These are phyloP conservation scores for Lathyrus aphaca DNA, from an alignment of 306 rosid genomes.

Conservation along the genomic window DNA sequence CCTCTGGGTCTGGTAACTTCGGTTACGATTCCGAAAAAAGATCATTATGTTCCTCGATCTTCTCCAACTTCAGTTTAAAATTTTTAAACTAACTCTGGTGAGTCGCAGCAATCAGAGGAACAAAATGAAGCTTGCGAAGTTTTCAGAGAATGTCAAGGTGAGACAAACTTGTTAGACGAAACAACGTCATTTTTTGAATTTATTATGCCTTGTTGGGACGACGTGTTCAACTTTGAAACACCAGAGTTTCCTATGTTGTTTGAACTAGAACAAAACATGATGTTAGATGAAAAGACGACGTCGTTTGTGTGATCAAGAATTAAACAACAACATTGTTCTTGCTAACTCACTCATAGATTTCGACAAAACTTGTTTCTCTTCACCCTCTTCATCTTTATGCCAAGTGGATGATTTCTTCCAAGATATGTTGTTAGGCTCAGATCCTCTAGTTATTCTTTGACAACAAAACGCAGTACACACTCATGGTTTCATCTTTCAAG, in stretches of 20 bases:
- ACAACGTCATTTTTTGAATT: constrained; percentile 46
- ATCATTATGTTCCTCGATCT: constrained; percentile 46
- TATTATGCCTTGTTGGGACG: constrained; percentile 48
- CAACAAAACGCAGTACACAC: not conserved
- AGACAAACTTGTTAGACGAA: constrained; percentile 40
- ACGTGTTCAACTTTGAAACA: constrained; percentile 49
- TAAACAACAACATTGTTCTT: too few species aligned
- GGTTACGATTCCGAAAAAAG: constrained; percentile 74
- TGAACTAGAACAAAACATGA: too few species aligned
- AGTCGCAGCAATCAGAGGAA: constrained; percentile 27
- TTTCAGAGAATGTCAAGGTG: constrained; percentile 47
- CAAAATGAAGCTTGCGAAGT: not conserved
- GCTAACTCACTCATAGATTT: too few species aligned
- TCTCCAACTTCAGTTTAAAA: constrained; percentile 87
- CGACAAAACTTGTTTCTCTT: too few species aligned
- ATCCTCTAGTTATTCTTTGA: too few species aligned
- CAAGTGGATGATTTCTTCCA: too few species aligned
- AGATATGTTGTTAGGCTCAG: too few species aligned
- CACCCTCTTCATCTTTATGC: too few species aligned
- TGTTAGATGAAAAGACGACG: too few species aligned
- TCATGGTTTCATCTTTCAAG: too few species aligned
- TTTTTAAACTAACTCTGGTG: constrained; percentile 55
- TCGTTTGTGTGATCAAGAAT: too few species aligned
- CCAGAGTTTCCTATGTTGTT: constrained; percentile 46
- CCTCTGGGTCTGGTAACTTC: constrained; percentile 44